Conservation (phyloP, 495 filamentous ascomycete species). For the Mytilinidion resinicola region DNA sequence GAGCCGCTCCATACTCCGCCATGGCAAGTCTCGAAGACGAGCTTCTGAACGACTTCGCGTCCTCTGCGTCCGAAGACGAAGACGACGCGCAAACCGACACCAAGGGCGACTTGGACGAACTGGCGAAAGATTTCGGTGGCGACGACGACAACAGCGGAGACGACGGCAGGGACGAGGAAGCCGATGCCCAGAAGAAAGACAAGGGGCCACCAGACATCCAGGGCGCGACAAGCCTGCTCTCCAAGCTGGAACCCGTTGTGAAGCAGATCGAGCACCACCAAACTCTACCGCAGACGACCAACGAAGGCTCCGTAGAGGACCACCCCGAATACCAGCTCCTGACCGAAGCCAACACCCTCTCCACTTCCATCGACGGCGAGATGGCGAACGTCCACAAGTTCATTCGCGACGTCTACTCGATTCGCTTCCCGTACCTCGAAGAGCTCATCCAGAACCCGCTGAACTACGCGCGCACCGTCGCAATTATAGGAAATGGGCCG, state of each 20-base stretch:
- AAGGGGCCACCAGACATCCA: slow-evolving; percentile 67
- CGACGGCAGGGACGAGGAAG: slow-evolving; percentile 35
- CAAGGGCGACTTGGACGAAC: slow-evolving; percentile 16
- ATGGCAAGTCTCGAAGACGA: slow-evolving; percentile 81
- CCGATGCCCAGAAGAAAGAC: slow-evolving; percentile 54
- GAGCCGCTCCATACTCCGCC: not conserved
- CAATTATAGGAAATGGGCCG: slow-evolving; percentile 87
- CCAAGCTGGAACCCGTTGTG: slow-evolving; percentile 64
- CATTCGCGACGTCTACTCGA: slow-evolving; percentile 89
- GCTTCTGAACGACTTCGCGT: slow-evolving; percentile 81
- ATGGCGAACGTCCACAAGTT: slow-evolving; percentile 92
- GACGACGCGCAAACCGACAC: slow-evolving; percentile 35
- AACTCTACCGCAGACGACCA: slow-evolving; percentile 54
- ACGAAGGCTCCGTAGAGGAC: slow-evolving; percentile 71
- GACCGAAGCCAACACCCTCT: slow-evolving; percentile 75
- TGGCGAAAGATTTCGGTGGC: slow-evolving; percentile 45
- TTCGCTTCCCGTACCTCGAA: slow-evolving; percentile 93
- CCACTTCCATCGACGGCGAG: slow-evolving; percentile 84
- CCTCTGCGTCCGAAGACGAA: slow-evolving; percentile 43
- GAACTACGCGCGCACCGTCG: slow-evolving; percentile 92
- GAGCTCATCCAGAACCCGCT: slow-evolving; percentile 84
- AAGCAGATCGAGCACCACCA: slow-evolving; percentile 75
- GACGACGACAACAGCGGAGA: slow-evolving; percentile 40
- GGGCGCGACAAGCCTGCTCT: slow-evolving; percentile 68
- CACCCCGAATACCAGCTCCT: slow-evolving; percentile 81